Base-by-base conservation (phyloP, 2,329 filamentous ascomycete genomes). In the Neofusicoccum sp. region DNA sequence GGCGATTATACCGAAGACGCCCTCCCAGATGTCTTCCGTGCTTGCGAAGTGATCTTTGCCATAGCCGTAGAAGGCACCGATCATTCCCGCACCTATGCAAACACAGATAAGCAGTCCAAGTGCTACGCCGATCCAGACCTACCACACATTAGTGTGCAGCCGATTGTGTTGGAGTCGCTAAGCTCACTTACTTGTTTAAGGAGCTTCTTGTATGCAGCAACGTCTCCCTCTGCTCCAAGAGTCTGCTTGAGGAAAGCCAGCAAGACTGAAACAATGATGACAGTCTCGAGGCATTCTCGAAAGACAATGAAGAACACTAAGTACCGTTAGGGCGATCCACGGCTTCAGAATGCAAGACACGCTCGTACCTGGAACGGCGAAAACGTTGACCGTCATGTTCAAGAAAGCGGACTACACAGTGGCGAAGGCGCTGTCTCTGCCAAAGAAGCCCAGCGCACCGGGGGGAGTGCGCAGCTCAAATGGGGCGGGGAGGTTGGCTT, bases 291-390 rank as follows among this genome's bases (percentile, higher is more conserved):
- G 43, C 86, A 86, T 78, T 96, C 92, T 70, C 92, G 87, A 73
- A 96, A 95, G 76, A 90, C 87, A 73, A 96, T 90, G 79, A 96
- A 93, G 79, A 96, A 96, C 60, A 96, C 85, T 81, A 53, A 14
- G 24, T 3, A 12, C 5, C n/a, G 54, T 58, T n/a, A 58, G 54
- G 12, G 20, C 2, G 1, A 9, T 31, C 12, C n/a, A n/a, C 30
- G 30, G 11, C 24, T 8, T 1, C 36, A 16, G 16, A 12, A 45
- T 11, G 9, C 6, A 12, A 4, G n/a, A 31, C 20, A 31, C n/a
- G 12, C 7, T 20, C n/a, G 31, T 69, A 84, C 82, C 78, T 65
- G 89, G 89, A 24, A 91, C 86, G 64, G 89, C 84, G 74, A 92
- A 92, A 61, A 92, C 86, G 71, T 89, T 84, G 63, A 83, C 81